Conservation (phyloP, 768 basidiomycete species). For the Inosperma sp. region DNA sequence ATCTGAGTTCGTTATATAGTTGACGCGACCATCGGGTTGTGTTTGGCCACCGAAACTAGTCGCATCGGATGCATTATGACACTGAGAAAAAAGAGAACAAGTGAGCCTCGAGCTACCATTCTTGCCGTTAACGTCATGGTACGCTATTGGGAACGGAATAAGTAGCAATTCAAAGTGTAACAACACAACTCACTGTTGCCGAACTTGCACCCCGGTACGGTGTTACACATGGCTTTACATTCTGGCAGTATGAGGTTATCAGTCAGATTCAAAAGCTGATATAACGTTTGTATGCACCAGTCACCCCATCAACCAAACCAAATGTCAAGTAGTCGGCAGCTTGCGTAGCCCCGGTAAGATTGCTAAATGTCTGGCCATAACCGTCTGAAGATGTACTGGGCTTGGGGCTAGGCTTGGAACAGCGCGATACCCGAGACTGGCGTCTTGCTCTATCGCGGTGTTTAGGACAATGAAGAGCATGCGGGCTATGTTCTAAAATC, state of each 20-base stretch:
- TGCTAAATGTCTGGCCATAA: slow-evolving; percentile 37
- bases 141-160: slow-evolving; percentile 24
- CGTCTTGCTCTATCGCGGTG: slow-evolving; percentile 17
- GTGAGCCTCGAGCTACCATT: slow-evolving; percentile 41
- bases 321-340: slow-evolving; percentile 40
- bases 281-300: slow-evolving; percentile 24
- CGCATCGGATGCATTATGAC: slow-evolving; percentile 32
- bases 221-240: slow-evolving; percentile 44
- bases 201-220: slow-evolving; percentile 37
- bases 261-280: neutral
- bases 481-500: slow-evolving; percentile 32
- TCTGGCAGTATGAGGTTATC: slow-evolving; percentile 22
- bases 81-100: slow-evolving; percentile 38
- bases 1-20: slow-evolving; percentile 36
- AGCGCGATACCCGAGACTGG: too few relatives aligned
- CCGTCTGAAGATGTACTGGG: slow-evolving; percentile 24
- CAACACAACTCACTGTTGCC: slow-evolving; percentile 35
- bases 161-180: neutral
- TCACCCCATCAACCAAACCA: slow-evolving; percentile 42
- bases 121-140: slow-evolving; percentile 46
- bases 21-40: slow-evolving; percentile 35
- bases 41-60: slow-evolving; percentile 38
- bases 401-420: slow-evolving; percentile 15
- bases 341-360: slow-evolving; percentile 41
- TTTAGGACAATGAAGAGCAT: slow-evolving; percentile 37